Evolutionary conservation across 495 filamentous ascomycete genomes (phyloP).

Genomic region (Penicillium subrubescens): DNA sequence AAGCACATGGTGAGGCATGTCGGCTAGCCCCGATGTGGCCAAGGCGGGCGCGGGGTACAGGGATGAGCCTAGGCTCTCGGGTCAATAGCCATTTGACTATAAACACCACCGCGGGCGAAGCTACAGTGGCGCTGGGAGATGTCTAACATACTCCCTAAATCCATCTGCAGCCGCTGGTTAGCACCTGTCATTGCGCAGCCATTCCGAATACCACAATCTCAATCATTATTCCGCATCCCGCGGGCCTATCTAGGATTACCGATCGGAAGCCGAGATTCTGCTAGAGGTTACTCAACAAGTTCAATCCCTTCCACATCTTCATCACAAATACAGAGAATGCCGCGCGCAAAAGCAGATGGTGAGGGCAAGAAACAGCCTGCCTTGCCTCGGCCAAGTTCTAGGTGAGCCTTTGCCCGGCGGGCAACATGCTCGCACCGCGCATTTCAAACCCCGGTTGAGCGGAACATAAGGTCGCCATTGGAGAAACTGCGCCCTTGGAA

Average conservation of each 20-base stretch:
- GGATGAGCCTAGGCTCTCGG: constrained; percentile 34
- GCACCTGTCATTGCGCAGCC: background rate
- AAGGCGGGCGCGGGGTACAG: constrained; percentile 32
- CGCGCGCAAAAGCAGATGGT: constrained; percentile 17
- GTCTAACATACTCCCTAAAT: constrained; percentile 11
- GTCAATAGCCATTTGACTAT: constrained; percentile 16
- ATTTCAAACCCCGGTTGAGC: background rate
- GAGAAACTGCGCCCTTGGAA: background rate
- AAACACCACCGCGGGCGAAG: constrained; percentile 12
- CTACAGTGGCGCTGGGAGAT: constrained; percentile 10
- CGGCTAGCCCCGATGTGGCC: constrained; percentile 23
- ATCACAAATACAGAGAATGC: constrained; percentile 19
- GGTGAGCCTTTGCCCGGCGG: constrained; percentile 10
- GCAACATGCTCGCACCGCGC: background rate
- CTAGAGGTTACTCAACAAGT: constrained; percentile 15
- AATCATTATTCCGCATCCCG: background rate
- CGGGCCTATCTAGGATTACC: background rate
- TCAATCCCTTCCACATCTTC: constrained; percentile 2
- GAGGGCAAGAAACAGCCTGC: constrained; percentile 29
- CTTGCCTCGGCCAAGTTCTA: constrained; percentile 42
- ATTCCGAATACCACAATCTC: background rate
- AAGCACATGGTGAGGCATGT: constrained; percentile 22
- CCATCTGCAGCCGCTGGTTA: constrained; percentile 12
- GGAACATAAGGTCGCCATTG: background rate
- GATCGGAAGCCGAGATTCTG: background rate